These are phyloP conservation scores for Aaosphaeria arxii DNA, from an alignment of 2,329 filamentous ascomycete species.

Conservation along the genomic window DNA sequence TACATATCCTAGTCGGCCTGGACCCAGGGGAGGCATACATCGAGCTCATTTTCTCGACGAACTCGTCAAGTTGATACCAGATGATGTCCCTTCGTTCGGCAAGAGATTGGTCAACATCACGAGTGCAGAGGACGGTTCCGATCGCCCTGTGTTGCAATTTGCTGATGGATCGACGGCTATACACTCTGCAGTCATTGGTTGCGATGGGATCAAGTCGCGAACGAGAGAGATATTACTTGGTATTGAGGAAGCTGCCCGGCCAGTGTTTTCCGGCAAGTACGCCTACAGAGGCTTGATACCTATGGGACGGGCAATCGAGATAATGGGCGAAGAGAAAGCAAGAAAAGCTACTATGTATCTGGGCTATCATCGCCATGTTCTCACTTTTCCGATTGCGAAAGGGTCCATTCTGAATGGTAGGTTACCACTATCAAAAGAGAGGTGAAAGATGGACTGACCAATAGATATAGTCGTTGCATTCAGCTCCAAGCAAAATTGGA, in stretches of 20 bases:
- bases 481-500: constrained; percentile 17
- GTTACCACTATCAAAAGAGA: not conserved
- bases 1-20: constrained; percentile 19
- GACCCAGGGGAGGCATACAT: constrained; percentile 39
- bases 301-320: constrained; percentile 51
- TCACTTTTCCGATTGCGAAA: constrained; percentile 62
- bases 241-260: constrained; percentile 35
- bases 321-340: constrained; percentile 49
- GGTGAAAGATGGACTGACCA: not conserved
- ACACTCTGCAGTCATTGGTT: constrained; percentile 55
- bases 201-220: constrained; percentile 62
- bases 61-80: constrained; percentile 47
- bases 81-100: constrained; percentile 38
- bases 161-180: constrained; percentile 43
- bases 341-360: constrained; percentile 55
- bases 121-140: constrained; percentile 18
- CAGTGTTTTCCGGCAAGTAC: constrained; percentile 57
- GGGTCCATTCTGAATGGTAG: constrained; percentile 53
- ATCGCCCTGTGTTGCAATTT: constrained; percentile 36
- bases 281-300: constrained; percentile 62
- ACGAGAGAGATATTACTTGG: constrained; percentile 54
- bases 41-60: constrained; percentile 50
- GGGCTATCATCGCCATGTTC: constrained; percentile 55
- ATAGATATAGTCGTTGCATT: constrained; percentile 22
- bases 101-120: constrained; percentile 34